phyloP scores from a whole-genome alignment of 164 flowering plant genomes.

The Vitis rupestris region DNA sequence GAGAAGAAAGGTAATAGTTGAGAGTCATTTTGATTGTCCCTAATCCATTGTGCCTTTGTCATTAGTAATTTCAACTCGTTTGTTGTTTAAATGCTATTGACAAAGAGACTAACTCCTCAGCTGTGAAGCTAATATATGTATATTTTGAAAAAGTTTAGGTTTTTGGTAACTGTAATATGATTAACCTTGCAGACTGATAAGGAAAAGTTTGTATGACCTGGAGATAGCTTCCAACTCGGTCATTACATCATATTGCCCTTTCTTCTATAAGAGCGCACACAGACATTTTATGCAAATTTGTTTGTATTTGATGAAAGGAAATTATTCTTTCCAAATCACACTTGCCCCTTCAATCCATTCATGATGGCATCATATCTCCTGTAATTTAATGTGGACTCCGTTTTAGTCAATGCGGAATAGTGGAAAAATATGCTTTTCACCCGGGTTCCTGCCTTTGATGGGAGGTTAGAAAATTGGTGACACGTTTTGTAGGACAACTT shows the following conservation, averaged over 20 bases:
- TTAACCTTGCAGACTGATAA: not conserved
- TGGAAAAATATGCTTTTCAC: not conserved
- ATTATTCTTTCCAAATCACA: not conserved
- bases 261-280: not conserved
- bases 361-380: not conserved
- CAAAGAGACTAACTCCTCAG: too few relatives aligned
- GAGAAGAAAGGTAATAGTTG: constrained; percentile 48
- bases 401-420: not conserved
- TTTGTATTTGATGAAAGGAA: not conserved
- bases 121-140: too few relatives aligned
- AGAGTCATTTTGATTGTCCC: too few relatives aligned
- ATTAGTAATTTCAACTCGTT: too few relatives aligned
- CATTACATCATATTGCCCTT: not conserved
- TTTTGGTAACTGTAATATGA: too few relatives aligned
- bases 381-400: not conserved
- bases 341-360: not conserved
- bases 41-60: too few relatives aligned
- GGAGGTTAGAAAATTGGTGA: not conserved
- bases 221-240: not conserved
- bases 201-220: not conserved
- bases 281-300: too few relatives aligned
- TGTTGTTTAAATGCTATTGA: too few relatives aligned
- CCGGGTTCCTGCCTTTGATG: not conserved
- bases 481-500: not conserved
- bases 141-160: too few relatives aligned